Evolutionary conservation across 768 basidiomycete species (phyloP).

Genomic region (Flagelloscypha sp.): DNA sequence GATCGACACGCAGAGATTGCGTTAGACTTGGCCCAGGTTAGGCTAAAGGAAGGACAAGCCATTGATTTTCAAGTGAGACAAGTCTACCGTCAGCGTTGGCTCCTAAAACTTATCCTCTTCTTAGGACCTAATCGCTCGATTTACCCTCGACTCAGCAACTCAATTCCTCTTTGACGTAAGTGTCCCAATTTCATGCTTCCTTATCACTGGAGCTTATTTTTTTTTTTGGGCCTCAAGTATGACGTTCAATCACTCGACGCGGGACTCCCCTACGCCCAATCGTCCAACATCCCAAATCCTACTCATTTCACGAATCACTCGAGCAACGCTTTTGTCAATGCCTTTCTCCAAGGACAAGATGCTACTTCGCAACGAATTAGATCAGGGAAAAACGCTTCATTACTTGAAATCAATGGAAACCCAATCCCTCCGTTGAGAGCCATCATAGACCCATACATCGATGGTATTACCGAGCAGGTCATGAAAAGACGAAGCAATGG

Average conservation of each 20-base stretch:
- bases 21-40: slow-evolving; percentile 36
- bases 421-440: too few species aligned
- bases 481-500: slow-evolving; percentile 7
- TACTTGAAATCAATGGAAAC: too few species aligned
- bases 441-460: too few species aligned
- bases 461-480: too few species aligned
- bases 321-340: slow-evolving; percentile 27
- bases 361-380: too few species aligned
- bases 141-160: slow-evolving; percentile 51
- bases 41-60: slow-evolving; percentile 40
- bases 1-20: slow-evolving; percentile 42
- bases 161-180: slow-evolving; percentile 45
- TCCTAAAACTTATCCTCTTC: slow-evolving; percentile 11
- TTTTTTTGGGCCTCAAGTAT: too few species aligned
- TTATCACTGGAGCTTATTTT: too few species aligned
- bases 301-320: slow-evolving; percentile 19
- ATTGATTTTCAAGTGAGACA: slow-evolving; percentile 48
- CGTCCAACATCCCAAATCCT: slow-evolving; percentile 15
- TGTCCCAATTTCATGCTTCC: too few species aligned
- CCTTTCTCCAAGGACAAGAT: slow-evolving; percentile 34
- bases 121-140: slow-evolving; percentile 30
- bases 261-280: slow-evolving; percentile 26
- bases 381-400: too few species aligned
- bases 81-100: slow-evolving; percentile 8
- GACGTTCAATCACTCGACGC: slow-evolving; percentile 28